These are phyloP conservation scores for Amanita inopinata DNA, from an alignment of 768 basidiomycete species.

Conservation along the genomic window DNA sequence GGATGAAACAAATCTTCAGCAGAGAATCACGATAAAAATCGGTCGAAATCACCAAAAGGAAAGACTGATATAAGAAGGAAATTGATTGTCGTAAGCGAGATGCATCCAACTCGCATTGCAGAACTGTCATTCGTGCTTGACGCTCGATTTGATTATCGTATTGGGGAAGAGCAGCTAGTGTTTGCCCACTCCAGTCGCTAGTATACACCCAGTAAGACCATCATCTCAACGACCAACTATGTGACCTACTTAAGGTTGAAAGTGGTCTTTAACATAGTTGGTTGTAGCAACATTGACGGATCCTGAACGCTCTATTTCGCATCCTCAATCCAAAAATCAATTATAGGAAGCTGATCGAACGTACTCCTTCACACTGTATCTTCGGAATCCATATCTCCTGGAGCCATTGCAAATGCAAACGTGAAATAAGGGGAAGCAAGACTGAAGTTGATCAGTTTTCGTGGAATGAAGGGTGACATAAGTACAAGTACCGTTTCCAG, in stretches of 20 bases:
- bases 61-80: slow-evolving; percentile 28
- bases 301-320: slow-evolving; percentile 18
- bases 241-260: slow-evolving; percentile 31
- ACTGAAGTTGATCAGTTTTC: slow-evolving; percentile 17
- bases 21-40: not conserved
- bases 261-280: slow-evolving; percentile 28
- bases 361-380: slow-evolving; percentile 12
- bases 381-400: slow-evolving; percentile 35
- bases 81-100: slow-evolving; percentile 34
- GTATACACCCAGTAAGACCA: slow-evolving; percentile 5
- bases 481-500: slow-evolving; percentile 29
- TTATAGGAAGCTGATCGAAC: slow-evolving; percentile 9
- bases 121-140: slow-evolving; percentile 25
- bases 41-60: slow-evolving; percentile 26
- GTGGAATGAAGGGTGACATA: not conserved
- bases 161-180: slow-evolving; percentile 28
- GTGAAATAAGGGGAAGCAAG: slow-evolving; percentile 20
- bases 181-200: slow-evolving; percentile 33
- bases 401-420: slow-evolving; percentile 39
- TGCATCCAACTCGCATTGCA: slow-evolving; percentile 28
- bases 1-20: not conserved
- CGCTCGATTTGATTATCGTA: slow-evolving; percentile 30
- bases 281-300: slow-evolving; percentile 35
- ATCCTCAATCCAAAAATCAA: not conserved
- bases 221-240: not conserved